These are phyloP conservation scores for Aureobasidium subglaciale DNA, from an alignment of 2,329 filamentous ascomycete genomes.

Conservation along the genomic window DNA sequence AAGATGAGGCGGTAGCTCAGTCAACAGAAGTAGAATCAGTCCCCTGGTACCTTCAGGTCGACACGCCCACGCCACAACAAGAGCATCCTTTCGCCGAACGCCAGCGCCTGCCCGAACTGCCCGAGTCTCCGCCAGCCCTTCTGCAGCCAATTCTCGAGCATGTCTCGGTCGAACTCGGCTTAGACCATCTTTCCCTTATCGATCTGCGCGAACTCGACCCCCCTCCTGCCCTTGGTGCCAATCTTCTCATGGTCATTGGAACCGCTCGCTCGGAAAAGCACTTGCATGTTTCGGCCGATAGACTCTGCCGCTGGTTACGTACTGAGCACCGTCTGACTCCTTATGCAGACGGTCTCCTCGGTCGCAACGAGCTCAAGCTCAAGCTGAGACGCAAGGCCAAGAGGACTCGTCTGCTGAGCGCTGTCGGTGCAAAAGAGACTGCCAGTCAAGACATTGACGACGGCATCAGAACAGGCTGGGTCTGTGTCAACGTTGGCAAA, in stretches of 20 bases:
- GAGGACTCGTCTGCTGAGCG: constrained; percentile 72
- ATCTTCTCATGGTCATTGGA: constrained; percentile 86
- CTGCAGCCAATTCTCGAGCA: constrained; percentile 68
- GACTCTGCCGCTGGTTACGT: constrained; percentile 80
- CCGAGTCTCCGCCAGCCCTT: constrained; percentile 62
- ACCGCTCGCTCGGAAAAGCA: constrained; percentile 90
- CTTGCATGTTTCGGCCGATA: constrained; percentile 81
- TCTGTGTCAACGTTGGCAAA: constrained; percentile 82
- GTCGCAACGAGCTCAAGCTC: constrained; percentile 83
- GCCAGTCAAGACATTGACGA: constrained; percentile 63
- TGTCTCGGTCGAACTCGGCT: constrained; percentile 73
- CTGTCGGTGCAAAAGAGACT: constrained; percentile 51
- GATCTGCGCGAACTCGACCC: constrained; percentile 82
- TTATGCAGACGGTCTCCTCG: constrained; percentile 78
- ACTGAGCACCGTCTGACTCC: constrained; percentile 65
- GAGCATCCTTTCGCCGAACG: constrained; percentile 42
- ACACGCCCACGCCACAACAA: constrained; percentile 36
- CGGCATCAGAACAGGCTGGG: constrained; percentile 88
- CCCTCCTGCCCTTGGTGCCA: constrained; percentile 77
- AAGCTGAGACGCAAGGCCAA: constrained; percentile 75
- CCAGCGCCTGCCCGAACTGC: constrained; percentile 57
- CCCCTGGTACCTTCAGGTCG: constrained; percentile 84
- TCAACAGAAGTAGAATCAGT: constrained; percentile 23
- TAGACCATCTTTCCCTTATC: constrained; percentile 72
- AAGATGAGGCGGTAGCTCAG: background rate